Evolutionary conservation across 2,329 filamentous ascomycete species (phyloP), one percentile per base, ranked within the genome.

Genomic region (Calycina herbarum): DNA sequence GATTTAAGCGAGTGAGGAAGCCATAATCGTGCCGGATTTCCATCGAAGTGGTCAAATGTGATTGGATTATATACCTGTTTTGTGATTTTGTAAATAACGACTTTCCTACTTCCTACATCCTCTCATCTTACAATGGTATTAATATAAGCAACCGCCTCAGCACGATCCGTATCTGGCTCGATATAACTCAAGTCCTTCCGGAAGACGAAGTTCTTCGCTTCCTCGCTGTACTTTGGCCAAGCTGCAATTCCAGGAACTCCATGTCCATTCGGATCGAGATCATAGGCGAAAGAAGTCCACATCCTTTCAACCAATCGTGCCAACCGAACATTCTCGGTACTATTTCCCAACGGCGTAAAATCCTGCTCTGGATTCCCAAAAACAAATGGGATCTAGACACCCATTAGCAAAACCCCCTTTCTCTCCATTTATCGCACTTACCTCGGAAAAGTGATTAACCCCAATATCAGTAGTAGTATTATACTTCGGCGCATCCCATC

Each of bases 181-280:
- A 29, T 27, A 24, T 54, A 54, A 54, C 48, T 54, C 48, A 54
- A 54, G 48, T 54, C 48, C 10, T 54, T 24, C 10, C 48, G 48
- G 15, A 54, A 54, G 48, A 54, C 48, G 10, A 54, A 54, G 27
- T 54, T 54, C 48, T 54, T 54, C n/a, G 48, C 48, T 7, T 54
- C 48, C n/a, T 54, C 48, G 48, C 48, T 54, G 48, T 54, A 54
- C 20, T 54, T 54, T 24, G 48, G 48, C 48, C 48, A 54, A 24
- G 20, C 0, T 1, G 4, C 48, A 27, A 54, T 54, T 54, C 48
- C 48, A 24, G 20, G 3, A 54, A 54, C 48, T 54, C 48, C 48
- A 54, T 54, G 48, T 4, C 48, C 48, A 27, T 54, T 54, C 4
- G 48, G 48, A 27, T 54, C 48, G 4, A 54, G 20, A 27, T 54